Evolutionary conservation across 2,329 filamentous ascomycete genomes (phyloP).

Genomic region (Massarina eburnea): DNA sequence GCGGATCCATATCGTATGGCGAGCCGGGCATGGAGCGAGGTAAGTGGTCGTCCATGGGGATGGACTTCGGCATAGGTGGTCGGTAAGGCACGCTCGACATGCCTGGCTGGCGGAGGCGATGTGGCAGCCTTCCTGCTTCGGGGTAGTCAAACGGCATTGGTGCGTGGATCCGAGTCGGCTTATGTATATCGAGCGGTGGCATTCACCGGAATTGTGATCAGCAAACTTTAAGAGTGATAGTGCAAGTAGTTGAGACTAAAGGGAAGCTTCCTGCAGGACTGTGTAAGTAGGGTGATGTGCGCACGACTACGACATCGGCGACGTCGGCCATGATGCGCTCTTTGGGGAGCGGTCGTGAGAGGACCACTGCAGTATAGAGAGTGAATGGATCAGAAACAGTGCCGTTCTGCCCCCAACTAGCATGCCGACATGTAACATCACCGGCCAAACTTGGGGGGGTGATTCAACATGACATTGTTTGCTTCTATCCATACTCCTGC

Average conservation of each 20-base stretch:
- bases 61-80: constrained; percentile 6
- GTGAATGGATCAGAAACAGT: neutral
- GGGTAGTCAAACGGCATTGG: constrained; percentile 4
- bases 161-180: neutral
- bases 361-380: neutral
- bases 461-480: neutral
- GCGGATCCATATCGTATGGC: constrained; percentile 16
- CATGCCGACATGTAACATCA: neutral
- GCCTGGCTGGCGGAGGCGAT: neutral
- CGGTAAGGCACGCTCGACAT: constrained; percentile 11
- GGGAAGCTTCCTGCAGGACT: constrained; percentile 4
- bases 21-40: constrained; percentile 9
- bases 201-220: no score
- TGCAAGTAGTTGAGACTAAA: constrained; percentile 4
- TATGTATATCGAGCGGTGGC: constrained; percentile 1
- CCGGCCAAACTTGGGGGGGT: neutral
- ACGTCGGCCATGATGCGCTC: neutral
- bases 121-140: constrained; percentile 1
- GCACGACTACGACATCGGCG: neutral
- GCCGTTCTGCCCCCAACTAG: no score
- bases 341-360: neutral
- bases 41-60: constrained; percentile 12
- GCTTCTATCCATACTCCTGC: neutral
- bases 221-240: no score
- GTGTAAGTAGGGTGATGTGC: constrained; percentile 1